Percentiles rank a stretch among this genome's conserved stretches.
These are phyloP conservation scores for Crithidia sp. DNA, from an alignment of 208 protist genomes.

Conservation along the genomic window DNA sequence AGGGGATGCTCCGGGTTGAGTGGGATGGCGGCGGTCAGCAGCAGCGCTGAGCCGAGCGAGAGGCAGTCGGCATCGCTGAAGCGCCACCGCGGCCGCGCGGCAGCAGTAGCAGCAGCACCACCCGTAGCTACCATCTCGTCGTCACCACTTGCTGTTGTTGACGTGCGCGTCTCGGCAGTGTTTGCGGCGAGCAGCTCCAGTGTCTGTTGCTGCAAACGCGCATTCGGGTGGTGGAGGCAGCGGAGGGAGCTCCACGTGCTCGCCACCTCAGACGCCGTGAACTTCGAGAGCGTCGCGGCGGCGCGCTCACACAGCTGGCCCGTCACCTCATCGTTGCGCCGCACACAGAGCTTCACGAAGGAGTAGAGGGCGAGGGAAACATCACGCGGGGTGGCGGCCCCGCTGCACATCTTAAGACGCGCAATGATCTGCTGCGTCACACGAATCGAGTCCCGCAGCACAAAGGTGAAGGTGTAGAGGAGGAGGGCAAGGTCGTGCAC, in stretches of 20 bases:
- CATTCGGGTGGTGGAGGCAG: conserved; percentile 27
- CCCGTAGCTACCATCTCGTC: neutral
- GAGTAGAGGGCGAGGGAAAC: conserved; percentile 80
- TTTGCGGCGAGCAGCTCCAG: conserved; percentile 13
- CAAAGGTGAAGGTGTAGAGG: conserved; percentile 84
- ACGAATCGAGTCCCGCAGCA: conserved; percentile 77
- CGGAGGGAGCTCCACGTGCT: conserved; percentile 81
- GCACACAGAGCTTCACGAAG: conserved; percentile 70
- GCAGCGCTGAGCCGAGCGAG: conserved; percentile 28
- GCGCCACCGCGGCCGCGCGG: conserved; percentile 12
- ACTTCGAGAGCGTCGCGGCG: conserved; percentile 50
- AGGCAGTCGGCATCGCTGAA: conserved; percentile 35
- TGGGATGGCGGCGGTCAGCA: conserved; percentile 25
- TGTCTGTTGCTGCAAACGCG: conserved; percentile 19
- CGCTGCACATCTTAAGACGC: conserved; percentile 70
- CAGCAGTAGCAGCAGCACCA: neutral
- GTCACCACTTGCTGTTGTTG: neutral
- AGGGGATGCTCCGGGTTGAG: conserved; percentile 11
- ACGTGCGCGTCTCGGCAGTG: neutral
- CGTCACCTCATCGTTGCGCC: conserved; percentile 55
- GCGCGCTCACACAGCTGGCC: conserved; percentile 74
- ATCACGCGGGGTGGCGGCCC: conserved; percentile 57
- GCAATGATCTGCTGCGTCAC: conserved; percentile 84
- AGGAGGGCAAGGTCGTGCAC: conserved; percentile 80
- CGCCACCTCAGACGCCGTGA: conserved; percentile 64